phyloP scores from a whole-genome alignment of 2,329 filamentous ascomycete species.

The Aspergillus latus region DNA sequence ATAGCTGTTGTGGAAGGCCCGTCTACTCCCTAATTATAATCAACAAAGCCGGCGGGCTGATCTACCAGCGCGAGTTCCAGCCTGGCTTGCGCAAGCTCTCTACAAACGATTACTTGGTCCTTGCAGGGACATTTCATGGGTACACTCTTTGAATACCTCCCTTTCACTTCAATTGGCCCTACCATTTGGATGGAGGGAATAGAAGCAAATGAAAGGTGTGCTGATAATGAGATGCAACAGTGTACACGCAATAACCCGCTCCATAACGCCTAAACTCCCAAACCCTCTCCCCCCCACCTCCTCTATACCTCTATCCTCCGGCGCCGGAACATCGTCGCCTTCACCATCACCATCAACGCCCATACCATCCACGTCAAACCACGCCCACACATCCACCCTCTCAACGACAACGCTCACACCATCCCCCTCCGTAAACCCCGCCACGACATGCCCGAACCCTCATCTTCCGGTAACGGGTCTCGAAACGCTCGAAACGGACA shows the following conservation, averaged over 20 bases:
- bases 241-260: constrained; percentile 64
- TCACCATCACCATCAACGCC: not conserved
- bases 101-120: constrained; percentile 94
- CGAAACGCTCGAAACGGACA: constrained; percentile 89
- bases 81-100: constrained; percentile 82
- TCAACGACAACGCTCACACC: constrained; percentile 22
- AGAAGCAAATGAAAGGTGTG: not conserved
- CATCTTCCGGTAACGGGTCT: constrained; percentile 60
- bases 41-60: constrained; percentile 95
- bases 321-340: not conserved
- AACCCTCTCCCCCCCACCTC: constrained; percentile 8
- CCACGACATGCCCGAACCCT: constrained; percentile 33
- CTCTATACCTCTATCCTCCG: not conserved
- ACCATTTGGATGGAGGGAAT: not conserved
- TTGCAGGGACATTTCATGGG: constrained; percentile 97
- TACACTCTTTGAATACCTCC: constrained; percentile 39
- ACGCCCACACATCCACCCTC: not conserved
- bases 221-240: constrained; percentile 30
- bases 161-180: not conserved
- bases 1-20: constrained; percentile 63
- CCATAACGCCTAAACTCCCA: constrained; percentile 49
- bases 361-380: not conserved
- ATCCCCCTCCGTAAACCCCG: constrained; percentile 26
- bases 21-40: constrained; percentile 95
- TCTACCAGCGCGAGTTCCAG: constrained; percentile 94